Percentiles rank a stretch among this genome's conserved stretches.
Conservation (phyloP, 2,329 filamentous ascomycete genomes). For the Ophiostoma ulmi region DNA sequence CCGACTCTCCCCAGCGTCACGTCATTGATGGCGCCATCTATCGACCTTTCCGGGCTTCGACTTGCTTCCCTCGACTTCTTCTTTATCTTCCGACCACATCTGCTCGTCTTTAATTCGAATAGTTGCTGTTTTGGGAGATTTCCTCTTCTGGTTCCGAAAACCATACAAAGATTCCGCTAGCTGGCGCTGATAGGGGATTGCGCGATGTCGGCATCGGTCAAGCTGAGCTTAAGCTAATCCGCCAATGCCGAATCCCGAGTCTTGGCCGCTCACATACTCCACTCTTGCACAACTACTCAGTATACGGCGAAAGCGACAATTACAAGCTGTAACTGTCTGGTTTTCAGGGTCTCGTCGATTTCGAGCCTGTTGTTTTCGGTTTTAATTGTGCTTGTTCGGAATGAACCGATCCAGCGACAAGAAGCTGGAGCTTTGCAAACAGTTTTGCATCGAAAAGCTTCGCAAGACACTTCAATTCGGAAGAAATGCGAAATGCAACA, state of each 20-base stretch:
- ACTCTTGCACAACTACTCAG: background rate
- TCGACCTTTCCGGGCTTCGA: background rate
- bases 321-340: background rate
- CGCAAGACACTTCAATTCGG: background rate
- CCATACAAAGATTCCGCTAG: background rate
- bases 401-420: background rate
- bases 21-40: background rate
- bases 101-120: background rate
- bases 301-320: background rate
- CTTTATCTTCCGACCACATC: background rate
- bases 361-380: background rate
- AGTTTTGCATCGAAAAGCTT: background rate
- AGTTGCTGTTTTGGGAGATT: constrained; percentile 12
- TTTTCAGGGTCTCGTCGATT: background rate
- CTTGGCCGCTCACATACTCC: background rate
- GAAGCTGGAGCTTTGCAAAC: background rate
- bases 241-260: constrained; percentile 11
- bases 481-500: background rate
- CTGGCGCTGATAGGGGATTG: background rate
- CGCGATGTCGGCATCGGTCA: constrained; percentile 7
- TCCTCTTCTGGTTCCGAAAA: background rate
- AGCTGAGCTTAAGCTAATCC: background rate
- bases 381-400: background rate
- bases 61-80: background rate
- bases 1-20: background rate